phyloP scores from a whole-genome alignment of 345 rosid species.

The Syzygium grande region DNA sequence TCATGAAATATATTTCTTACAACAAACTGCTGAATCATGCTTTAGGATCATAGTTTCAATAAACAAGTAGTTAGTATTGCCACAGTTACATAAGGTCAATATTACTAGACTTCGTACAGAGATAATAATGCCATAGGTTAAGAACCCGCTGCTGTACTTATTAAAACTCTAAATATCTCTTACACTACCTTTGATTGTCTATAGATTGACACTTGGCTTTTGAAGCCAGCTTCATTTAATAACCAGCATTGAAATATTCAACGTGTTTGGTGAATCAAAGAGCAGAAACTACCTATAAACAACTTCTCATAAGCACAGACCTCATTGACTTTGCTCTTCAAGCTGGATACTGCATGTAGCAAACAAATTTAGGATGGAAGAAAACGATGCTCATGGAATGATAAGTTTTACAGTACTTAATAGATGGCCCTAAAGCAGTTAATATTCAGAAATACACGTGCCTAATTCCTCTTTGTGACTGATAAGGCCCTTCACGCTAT shows the following conservation, averaged over 20 bases:
- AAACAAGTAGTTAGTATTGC: neutral
- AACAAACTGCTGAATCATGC: neutral
- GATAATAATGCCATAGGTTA: neutral
- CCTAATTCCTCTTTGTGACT: conserved; percentile 75
- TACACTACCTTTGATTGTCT: neutral
- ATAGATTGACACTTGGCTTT: neutral
- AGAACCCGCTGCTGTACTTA: neutral
- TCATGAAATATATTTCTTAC: neutral
- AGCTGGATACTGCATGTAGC: conserved; percentile 42
- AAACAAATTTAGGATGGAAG: conserved; percentile 6
- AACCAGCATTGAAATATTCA: neutral
- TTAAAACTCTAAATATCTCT: neutral
- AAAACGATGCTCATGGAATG: neutral
- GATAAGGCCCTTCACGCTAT: conserved; percentile 42
- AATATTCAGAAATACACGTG: conserved; percentile 25
- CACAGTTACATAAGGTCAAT: neutral
- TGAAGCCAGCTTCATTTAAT: neutral
- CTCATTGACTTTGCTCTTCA: conserved; percentile 58
- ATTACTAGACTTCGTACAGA: neutral
- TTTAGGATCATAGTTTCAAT: neutral
- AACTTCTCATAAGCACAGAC: conserved; percentile 42
- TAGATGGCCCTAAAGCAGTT: neutral
- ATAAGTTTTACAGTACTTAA: conserved; percentile 1
- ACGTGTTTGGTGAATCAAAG: neutral
- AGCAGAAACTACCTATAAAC: conserved; percentile 38